A percentile compares a stretch with the other conserved stretches of the same genome.
These are phyloP conservation scores for Malbranchea cinnamomea DNA, from an alignment of 2,329 filamentous ascomycete species.

Conservation along the genomic window DNA sequence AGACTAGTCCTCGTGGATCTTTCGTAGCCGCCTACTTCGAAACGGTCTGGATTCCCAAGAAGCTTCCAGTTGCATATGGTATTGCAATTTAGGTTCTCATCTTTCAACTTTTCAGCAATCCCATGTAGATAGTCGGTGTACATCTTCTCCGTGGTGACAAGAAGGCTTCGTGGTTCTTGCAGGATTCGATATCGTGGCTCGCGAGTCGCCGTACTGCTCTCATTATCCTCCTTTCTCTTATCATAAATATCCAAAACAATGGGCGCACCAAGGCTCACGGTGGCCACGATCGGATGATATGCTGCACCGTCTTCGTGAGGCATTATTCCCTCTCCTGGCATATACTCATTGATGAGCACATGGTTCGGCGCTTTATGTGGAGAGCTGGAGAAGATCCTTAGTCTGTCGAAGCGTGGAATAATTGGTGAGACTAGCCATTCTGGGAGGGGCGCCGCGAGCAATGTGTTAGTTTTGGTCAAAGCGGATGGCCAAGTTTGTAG, in stretches of 20 bases:
- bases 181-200: constrained; percentile 44
- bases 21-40: constrained; percentile 28
- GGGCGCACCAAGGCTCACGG: constrained; percentile 66
- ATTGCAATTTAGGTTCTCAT: constrained; percentile 44
- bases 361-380: constrained; percentile 73
- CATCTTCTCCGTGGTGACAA: constrained; percentile 39
- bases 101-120: constrained; percentile 41
- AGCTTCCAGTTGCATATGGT: constrained; percentile 43
- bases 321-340: constrained; percentile 84
- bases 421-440: constrained; percentile 59
- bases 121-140: constrained; percentile 47
- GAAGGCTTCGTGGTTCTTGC: constrained; percentile 65
- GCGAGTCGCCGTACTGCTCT: constrained; percentile 20
- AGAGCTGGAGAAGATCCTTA: constrained; percentile 43
- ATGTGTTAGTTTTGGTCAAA: constrained; percentile 56
- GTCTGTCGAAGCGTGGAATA: constrained; percentile 35
- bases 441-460: constrained; percentile 59
- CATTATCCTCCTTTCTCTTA: constrained; percentile 39
- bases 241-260: constrained; percentile 65
- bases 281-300: constrained; percentile 79
- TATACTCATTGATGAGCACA: constrained; percentile 86
- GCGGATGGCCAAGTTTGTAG: constrained; percentile 84
- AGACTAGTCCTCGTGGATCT: constrained; percentile 42
- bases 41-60: constrained; percentile 28
- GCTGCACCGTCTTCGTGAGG: constrained; percentile 85